Base-by-base conservation (phyloP, 1,284 basidiomycete genomes). In the Melampsora abietis-canadensis region DNA sequence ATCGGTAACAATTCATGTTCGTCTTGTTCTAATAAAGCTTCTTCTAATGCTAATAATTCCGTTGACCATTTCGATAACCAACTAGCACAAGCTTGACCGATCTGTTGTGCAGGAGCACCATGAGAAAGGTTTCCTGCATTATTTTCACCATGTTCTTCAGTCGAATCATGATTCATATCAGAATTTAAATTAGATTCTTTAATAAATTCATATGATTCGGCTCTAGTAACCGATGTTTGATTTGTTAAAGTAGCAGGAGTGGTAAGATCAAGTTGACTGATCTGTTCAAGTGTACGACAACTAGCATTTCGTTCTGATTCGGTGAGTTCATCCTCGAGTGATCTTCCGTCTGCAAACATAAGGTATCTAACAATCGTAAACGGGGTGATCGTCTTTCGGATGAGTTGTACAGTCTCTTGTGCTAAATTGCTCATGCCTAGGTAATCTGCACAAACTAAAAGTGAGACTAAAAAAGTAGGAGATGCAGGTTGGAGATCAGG, bases 41-140 rank as follows among this genome's bases (percentile, higher is more conserved):
- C 51, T 54, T 54, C 51, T 21, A 54, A 27, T 54, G 51, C 4
- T 21, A 54, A 21, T 21, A 54, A 27, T 54, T 54, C 51, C 2
- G 51, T 54, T 54, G 51, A n/a, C 51, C 51, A 54, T 54, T 54
- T 54, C 2, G 51, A 54, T 54, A 54, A 54, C 51, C 51, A 54
- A n/a, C n/a, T 27, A 19, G 51, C 19, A 54, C 51, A 54, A 54
- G 51, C 51, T 54, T 54, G 51, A 21, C 51, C 51, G 51, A 54
- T 54, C 14, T 54, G 19, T 54, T 54, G 51, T 15, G 51, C 51
- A n/a, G 17, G 51, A 21, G 51, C 51, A 7, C 51, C 51, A 54
- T 54, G 17, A 6, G n/a, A 54, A 54, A 54, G 51, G 2, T 2
- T 7, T 3, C 2, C 17, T 5, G 12, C 51, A 19, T 14, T 1